These are phyloP conservation scores for Cavenderia fasciculata DNA, from an alignment of 78 protist genomes.

Conservation along the genomic window DNA sequence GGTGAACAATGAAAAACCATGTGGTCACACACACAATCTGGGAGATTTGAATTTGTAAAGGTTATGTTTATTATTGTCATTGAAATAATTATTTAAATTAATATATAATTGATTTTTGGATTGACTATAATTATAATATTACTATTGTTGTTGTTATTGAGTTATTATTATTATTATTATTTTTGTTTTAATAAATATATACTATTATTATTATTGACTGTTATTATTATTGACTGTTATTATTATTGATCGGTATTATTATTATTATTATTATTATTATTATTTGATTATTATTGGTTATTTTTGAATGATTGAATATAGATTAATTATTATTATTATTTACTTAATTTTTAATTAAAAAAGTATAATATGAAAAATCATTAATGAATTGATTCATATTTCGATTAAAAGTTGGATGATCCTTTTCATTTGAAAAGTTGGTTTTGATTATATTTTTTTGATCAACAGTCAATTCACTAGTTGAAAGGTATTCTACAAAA, in stretches of 20 bases:
- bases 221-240: background rate
- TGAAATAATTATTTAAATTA: too few relatives aligned
- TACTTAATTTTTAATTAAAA: background rate
- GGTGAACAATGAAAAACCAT: too few relatives aligned
- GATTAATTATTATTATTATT: constrained; percentile 3
- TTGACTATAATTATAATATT: too few relatives aligned
- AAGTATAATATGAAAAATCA: constrained; percentile 54
- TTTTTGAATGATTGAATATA: background rate
- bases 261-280: background rate
- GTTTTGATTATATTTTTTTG: constrained; percentile 24
- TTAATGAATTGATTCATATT: constrained; percentile 31
- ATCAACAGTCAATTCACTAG: constrained; percentile 24
- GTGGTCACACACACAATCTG: too few relatives aligned
- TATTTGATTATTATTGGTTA: background rate
- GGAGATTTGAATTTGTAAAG: too few relatives aligned
- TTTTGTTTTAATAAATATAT: too few relatives aligned
- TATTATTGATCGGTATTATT: background rate
- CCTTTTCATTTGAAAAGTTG: constrained; percentile 22
- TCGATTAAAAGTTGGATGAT: constrained; percentile 52
- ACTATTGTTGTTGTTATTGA: too few relatives aligned
- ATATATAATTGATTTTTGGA: too few relatives aligned
- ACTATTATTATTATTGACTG: background rate
- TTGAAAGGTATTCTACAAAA: background rate
- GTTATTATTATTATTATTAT: too few relatives aligned
- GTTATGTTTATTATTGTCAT: too few relatives aligned